phyloP scores from a whole-genome alignment of 129 eudicot genomes.

The Flaveria bidentis region DNA sequence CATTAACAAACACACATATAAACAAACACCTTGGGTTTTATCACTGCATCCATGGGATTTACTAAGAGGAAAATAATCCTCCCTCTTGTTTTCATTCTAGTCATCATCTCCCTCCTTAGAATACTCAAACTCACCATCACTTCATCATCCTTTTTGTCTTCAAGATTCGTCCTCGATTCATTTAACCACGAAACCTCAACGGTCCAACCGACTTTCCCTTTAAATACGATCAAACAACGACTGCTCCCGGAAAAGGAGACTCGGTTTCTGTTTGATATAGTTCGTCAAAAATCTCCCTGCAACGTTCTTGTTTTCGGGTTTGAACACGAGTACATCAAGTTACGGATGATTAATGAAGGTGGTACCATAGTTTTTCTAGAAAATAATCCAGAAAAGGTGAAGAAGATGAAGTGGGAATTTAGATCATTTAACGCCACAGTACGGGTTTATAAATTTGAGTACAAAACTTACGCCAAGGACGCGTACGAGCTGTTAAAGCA shows the following conservation, averaged over 20 bases:
- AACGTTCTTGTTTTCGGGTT: conserved; percentile 76
- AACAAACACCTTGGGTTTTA: conserved; percentile 2
- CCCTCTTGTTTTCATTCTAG: conserved; percentile 52
- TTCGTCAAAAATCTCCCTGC: conserved; percentile 61
- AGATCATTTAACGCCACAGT: conserved; percentile 18
- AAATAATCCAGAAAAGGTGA: conserved; percentile 42
- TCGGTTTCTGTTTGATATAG: conserved; percentile 45
- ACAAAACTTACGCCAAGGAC: conserved; percentile 59
- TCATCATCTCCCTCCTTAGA: conserved; percentile 51
- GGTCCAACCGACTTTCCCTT: conserved; percentile 1
- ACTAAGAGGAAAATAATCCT: conserved; percentile 54
- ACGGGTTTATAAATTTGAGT: conserved; percentile 43
- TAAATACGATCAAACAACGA: conserved; percentile 4
- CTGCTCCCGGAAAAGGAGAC: conserved; percentile 51
- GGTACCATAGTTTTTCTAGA: conserved; percentile 69
- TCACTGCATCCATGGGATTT: conserved; percentile 37
- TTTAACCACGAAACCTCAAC: conserved; percentile 11
- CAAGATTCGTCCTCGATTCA: conserved; percentile 20
- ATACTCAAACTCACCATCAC: conserved; percentile 45
- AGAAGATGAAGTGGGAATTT: conserved; percentile 5
- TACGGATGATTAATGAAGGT: conserved; percentile 46
- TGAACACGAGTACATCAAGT: conserved; percentile 49
- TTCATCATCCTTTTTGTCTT: conserved; percentile 40
- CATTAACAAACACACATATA: conserved; percentile 24
- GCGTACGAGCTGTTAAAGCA: conserved; percentile 69